Base-by-base conservation (phyloP, 768 basidiomycete species). In the Leccinum uliginosum region DNA sequence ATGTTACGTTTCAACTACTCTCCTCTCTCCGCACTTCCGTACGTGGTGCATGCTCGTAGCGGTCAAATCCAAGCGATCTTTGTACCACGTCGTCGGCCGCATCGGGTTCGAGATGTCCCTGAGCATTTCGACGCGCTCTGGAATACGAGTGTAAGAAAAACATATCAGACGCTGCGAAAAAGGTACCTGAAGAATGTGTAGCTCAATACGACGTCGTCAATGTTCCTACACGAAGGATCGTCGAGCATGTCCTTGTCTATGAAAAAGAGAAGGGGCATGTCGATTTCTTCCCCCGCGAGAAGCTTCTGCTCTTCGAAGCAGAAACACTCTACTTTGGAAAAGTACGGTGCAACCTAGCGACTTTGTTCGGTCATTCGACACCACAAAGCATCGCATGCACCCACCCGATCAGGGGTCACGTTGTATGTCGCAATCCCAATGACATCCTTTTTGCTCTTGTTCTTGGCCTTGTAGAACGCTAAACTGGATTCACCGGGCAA, bases 351-450 rank as follows among this genome's bases (percentile, higher is more conserved):
- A 62, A 98, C 82, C 96, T 98, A 51, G 48, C 15, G 19, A 8
- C 17, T 23, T 29, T 21, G 45, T 46, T n/a, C 12, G 3, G 11
- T 43, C 11, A 43, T 43, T 19, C 11, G 40, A 15, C 11, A 29
- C 15, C n/a, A 38, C 32, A 5, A 15, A 34, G 23, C 40, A 19
- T 40, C 7, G 27, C 26, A 15, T 1, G 11, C 7, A 76, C 87
- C 47, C 67, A 97, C 96, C 71, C 95, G 82, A 68, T 93, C 91
- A n/a, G 97, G 97, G 0, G 95, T 96, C 59, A 98, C 96, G 73
- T 98, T 99, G 71, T 99, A 99, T 6, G 97, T 98, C 32, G 95
- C 96, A 70, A 99, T 98, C 1, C 97, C 97, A 66, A 99, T 95
- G 53, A 99, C 83, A 68, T 98, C 97, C 62, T 88, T 78, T 49